A percentile compares a stretch with the other conserved stretches of the same genome.
These are phyloP conservation scores for Fusarium decemcellulare DNA, from an alignment of 2,329 filamentous ascomycete genomes.

Conservation along the genomic window DNA sequence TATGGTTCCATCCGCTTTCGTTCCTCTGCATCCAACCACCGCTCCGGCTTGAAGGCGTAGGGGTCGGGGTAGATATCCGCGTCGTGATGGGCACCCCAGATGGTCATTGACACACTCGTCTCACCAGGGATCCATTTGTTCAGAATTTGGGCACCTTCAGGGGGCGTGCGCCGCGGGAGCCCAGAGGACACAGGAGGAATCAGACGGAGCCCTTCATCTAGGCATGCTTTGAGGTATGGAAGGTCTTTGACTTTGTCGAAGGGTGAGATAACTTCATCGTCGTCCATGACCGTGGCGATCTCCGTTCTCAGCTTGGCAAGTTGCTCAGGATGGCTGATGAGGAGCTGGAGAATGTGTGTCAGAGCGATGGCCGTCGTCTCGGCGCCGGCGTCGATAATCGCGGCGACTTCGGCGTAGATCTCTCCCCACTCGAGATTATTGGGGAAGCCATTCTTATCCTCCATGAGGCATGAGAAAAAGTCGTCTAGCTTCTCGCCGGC, in stretches of 20 bases:
- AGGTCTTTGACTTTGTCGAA: no score
- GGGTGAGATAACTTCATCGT: no score
- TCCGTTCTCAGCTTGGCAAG: neutral
- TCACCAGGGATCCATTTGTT: neutral
- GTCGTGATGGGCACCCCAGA: neutral
- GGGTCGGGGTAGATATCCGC: neutral
- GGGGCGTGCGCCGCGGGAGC: no score
- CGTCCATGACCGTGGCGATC: neutral
- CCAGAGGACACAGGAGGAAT: no score
- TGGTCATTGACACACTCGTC: neutral
- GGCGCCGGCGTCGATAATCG: slow-evolving; percentile 56
- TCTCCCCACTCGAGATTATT: no score
- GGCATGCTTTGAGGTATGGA: no score
- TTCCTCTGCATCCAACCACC: neutral
- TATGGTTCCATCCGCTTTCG: neutral
- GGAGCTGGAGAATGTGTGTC: slow-evolving; percentile 61
- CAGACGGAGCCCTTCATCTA: no score
- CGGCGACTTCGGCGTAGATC: no score
- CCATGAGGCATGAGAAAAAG: neutral
- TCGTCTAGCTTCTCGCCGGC: neutral
- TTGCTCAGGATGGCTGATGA: neutral
- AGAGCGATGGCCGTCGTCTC: slow-evolving; percentile 65
- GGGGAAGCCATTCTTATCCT: neutral
- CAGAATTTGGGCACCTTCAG: no score
- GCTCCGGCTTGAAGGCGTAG: neutral